Evolutionary conservation across 805 yeast species (phyloP).

Genomic region (Ascoidea asiatica): DNA sequence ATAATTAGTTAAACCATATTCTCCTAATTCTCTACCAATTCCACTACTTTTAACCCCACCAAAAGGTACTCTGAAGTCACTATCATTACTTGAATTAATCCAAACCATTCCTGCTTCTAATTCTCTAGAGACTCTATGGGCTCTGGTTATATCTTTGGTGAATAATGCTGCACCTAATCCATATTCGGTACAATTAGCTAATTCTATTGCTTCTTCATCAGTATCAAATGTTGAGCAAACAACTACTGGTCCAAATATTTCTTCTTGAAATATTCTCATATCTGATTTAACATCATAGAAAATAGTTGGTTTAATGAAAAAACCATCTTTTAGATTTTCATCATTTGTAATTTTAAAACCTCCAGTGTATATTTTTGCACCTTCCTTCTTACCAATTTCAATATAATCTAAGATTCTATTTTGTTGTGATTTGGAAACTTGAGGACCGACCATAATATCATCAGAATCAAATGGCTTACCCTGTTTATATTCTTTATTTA

Average conservation of each 20-base stretch:
- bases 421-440: conserved; percentile 37
- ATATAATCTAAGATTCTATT: conserved; percentile 30
- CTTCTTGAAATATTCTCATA: conserved; percentile 31
- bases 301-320: conserved; percentile 32
- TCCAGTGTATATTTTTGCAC: conserved; percentile 36
- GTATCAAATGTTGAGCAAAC: conserved; percentile 28
- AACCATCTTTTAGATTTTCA: conserved; percentile 16
- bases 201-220: conserved; percentile 27
- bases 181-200: conserved; percentile 29
- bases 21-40: conserved; percentile 55
- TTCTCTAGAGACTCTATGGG: conserved; percentile 25
- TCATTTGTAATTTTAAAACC: conserved; percentile 20
- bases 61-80: conserved; percentile 45
- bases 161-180: conserved; percentile 36
- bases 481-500: conserved; percentile 23
- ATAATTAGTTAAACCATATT: conserved; percentile 47
- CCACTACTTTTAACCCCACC: conserved; percentile 63
- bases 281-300: conserved; percentile 28
- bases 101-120: conserved; percentile 38
- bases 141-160: conserved; percentile 23
- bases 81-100: conserved; percentile 46
- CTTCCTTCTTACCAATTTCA: conserved; percentile 34
- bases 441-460: conserved; percentile 36
- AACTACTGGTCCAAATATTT: conserved; percentile 41
- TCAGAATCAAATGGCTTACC: conserved; percentile 31